Percentiles rank a stretch among this genome's conserved stretches.
These are phyloP conservation scores for Dendrobium catenatum DNA, from an alignment of 106 monocot genomes.

Conservation along the genomic window DNA sequence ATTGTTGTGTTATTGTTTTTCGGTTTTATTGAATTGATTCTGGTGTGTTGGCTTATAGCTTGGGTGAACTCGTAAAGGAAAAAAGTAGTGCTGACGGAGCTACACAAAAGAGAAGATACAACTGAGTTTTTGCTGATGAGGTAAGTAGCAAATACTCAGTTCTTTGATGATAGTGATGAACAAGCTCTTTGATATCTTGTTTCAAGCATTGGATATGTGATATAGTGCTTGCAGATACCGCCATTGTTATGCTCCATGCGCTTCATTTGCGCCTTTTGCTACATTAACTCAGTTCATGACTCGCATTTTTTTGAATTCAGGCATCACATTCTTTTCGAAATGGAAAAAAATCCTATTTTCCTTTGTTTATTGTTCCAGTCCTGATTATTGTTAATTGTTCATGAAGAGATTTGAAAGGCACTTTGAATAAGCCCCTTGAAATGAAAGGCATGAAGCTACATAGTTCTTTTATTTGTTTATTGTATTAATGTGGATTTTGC, in stretches of 20 bases:
- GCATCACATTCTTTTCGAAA: neutral
- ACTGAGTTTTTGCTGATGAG: slow-evolving; percentile 34
- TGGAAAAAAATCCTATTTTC: too few species aligned
- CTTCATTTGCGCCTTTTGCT: too few species aligned
- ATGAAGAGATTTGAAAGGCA: too few species aligned
- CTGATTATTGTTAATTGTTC: too few species aligned
- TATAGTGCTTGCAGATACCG: neutral
- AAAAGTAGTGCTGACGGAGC: slow-evolving; percentile 27
- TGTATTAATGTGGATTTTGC: too few species aligned
- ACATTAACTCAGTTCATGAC: neutral
- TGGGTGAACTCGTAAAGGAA: slow-evolving; percentile 17
- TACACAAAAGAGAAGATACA: slow-evolving; percentile 30
- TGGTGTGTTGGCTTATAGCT: slow-evolving; percentile 25
- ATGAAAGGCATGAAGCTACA: too few species aligned
- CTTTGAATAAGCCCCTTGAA: too few species aligned
- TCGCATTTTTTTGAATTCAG: neutral
- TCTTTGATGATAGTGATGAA: neutral
- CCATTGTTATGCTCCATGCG: too few species aligned
- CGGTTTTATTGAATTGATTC: slow-evolving; percentile 26
- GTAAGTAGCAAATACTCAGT: slow-evolving; percentile 27
- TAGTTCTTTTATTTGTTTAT: too few species aligned
- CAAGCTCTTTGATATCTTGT: neutral
- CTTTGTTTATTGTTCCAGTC: too few species aligned
- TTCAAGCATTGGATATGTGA: neutral
- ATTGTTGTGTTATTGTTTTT: slow-evolving; percentile 32